Percentiles rank a stretch among this genome's conserved stretches.
These are phyloP conservation scores for Mycena rosella DNA, from an alignment of 768 basidiomycete genomes.

Conservation along the genomic window DNA sequence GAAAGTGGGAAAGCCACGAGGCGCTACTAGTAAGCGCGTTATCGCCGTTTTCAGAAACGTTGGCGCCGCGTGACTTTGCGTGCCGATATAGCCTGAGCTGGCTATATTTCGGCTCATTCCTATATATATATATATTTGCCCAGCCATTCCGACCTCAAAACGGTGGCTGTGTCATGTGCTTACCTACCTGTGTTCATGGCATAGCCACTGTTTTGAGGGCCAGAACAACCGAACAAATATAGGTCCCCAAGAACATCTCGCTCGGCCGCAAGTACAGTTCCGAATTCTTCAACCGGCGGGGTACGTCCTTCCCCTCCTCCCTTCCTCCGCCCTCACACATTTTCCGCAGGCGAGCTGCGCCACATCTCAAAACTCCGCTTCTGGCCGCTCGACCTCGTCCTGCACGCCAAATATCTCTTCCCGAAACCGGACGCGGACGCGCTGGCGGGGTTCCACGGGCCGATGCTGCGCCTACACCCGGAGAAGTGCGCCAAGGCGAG, in stretches of 20 bases:
- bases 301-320: slow-evolving; percentile 51
- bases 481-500: slow-evolving; percentile 89
- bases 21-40: no score
- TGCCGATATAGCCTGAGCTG: no score
- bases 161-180: no score
- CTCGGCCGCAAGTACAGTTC: slow-evolving; percentile 93
- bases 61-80: no score
- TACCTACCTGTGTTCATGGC: no score
- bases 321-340: not conserved
- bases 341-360: slow-evolving; percentile 77
- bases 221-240: no score
- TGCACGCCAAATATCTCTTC: slow-evolving; percentile 97
- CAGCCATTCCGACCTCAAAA: no score
- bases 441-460: slow-evolving; percentile 84
- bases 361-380: slow-evolving; percentile 95
- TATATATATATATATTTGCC: no score
- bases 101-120: no score
- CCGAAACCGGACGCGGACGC: slow-evolving; percentile 84
- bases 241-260: slow-evolving; percentile 86
- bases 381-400: slow-evolving; percentile 86
- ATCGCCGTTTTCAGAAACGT: no score
- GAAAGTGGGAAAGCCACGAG: no score
- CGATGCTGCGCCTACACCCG: slow-evolving; percentile 93
- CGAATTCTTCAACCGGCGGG: slow-evolving; percentile 97
- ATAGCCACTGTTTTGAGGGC: no score